Evolutionary conservation across 805 yeast species (phyloP).

Genomic region (Ogataea corticis): DNA sequence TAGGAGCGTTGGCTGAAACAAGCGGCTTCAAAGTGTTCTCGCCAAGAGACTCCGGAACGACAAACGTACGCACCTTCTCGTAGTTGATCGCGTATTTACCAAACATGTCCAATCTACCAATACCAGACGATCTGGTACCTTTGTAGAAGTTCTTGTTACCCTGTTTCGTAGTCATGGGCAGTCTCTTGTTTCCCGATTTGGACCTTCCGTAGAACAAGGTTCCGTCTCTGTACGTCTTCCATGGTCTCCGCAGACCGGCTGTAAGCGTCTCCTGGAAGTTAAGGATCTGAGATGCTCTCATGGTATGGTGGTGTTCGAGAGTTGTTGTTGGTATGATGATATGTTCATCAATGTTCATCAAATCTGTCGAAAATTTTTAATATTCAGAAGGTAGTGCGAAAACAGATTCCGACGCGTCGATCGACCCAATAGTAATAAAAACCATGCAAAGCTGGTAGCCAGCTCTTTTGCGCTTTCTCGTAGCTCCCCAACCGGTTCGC

Average conservation of each 20-base stretch:
- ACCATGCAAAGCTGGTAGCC: neutral
- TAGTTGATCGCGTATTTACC: constrained; percentile 82
- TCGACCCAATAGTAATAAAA: neutral
- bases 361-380: constrained; percentile 1
- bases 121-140: constrained; percentile 95
- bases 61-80: constrained; percentile 86
- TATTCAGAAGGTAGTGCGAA: neutral
- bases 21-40: constrained; percentile 59
- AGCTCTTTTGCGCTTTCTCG: too few species aligned
- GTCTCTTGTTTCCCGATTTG: constrained; percentile 81
- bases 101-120: constrained; percentile 72
- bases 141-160: constrained; percentile 94
- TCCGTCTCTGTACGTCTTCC: constrained; percentile 85
- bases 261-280: constrained; percentile 47
- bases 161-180: constrained; percentile 83
- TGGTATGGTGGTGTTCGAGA: constrained; percentile 17
- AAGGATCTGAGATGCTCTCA: constrained; percentile 52
- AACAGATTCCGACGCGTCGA: constrained; percentile 5
- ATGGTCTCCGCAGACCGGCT: constrained; percentile 70
- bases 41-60: constrained; percentile 58
- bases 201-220: constrained; percentile 77
- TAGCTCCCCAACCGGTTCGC: neutral
- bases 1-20: constrained; percentile 73
- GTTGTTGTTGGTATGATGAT: neutral
- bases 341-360: too few species aligned